Conservation (phyloP, 129 eudicot genomes). For the Artemisia argyi region DNA sequence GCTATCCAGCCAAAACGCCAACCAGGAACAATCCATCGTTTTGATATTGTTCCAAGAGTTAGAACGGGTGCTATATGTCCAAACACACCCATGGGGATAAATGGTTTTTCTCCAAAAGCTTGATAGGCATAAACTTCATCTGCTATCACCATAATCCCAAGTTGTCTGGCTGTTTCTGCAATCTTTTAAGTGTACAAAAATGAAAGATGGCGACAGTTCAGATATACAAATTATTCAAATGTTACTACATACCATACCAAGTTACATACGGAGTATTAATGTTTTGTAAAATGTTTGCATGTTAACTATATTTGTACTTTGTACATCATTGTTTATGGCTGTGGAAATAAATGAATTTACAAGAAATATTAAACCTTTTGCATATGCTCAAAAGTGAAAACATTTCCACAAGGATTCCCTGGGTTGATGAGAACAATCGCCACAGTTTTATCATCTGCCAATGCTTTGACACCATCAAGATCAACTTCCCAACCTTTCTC, state of each 20-base stretch:
- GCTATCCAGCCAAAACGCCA: conserved; percentile 67
- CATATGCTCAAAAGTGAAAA: conserved; percentile 44
- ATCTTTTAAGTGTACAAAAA: conserved; percentile 19
- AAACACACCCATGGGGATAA: conserved; percentile 55
- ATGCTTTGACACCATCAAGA: conserved; percentile 42
- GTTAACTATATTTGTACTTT: too few species aligned
- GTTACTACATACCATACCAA: too few species aligned
- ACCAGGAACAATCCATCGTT: conserved; percentile 65
- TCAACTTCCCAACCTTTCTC: conserved; percentile 68
- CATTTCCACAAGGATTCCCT: conserved; percentile 71
- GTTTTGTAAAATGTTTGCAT: too few species aligned
- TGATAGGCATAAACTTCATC: conserved; percentile 64
- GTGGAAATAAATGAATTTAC: neutral
- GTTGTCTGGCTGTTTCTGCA: conserved; percentile 55
- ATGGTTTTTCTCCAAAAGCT: conserved; percentile 48
- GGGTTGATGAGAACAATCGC: conserved; percentile 62
- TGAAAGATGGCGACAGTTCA: too few species aligned
- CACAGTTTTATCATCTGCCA: conserved; percentile 51
- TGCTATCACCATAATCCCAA: conserved; percentile 48
- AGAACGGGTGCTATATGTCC: conserved; percentile 51
- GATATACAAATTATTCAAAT: too few species aligned
- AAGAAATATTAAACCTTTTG: conserved; percentile 30
- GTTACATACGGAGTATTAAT: too few species aligned
- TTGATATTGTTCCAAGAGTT: conserved; percentile 56
- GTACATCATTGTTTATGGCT: neutral